phyloP scores from a whole-genome alignment of 192 early-diverging fungal species.

The Linnemannia hyalina region DNA sequence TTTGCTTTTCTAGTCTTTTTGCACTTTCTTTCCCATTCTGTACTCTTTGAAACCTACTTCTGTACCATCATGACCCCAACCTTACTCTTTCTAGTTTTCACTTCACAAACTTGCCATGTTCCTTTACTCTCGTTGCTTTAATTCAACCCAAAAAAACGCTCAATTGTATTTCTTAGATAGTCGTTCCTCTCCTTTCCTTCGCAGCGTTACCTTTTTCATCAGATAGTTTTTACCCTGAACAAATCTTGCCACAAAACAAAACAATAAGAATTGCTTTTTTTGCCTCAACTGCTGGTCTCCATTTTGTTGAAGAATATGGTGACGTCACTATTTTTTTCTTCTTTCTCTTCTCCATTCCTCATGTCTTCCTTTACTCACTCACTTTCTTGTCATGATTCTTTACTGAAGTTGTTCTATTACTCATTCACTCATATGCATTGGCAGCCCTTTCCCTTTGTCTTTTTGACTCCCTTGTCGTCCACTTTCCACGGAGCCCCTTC shows the following conservation, averaged over 20 bases:
- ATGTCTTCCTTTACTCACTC: not conserved
- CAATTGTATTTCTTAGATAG: slow-evolving; percentile 3
- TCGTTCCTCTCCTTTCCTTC: not conserved
- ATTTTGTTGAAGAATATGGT: no score
- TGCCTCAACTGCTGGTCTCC: not conserved
- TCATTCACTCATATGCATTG: slow-evolving; percentile 4
- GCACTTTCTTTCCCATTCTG: not conserved
- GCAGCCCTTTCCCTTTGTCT: not conserved
- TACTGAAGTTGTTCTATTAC: slow-evolving; percentile 5
- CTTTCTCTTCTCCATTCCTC: not conserved
- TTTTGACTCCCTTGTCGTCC: not conserved
- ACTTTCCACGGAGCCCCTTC: not conserved
- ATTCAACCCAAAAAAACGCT: not conserved
- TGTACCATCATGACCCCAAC: not conserved
- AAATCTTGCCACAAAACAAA: no score
- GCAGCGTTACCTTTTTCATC: not conserved
- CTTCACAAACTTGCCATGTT: not conserved
- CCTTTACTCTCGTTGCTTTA: not conserved
- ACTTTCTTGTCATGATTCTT: not conserved
- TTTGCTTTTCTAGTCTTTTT: not conserved
- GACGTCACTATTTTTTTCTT: not conserved
- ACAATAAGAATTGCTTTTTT: not conserved
- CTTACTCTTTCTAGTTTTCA: no score
- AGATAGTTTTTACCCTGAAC: not conserved
- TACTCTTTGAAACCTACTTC: not conserved